Evolutionary conservation across 2,329 filamentous ascomycete species (phyloP).

Genomic region (Mycosphaerelloides madeirae): DNA sequence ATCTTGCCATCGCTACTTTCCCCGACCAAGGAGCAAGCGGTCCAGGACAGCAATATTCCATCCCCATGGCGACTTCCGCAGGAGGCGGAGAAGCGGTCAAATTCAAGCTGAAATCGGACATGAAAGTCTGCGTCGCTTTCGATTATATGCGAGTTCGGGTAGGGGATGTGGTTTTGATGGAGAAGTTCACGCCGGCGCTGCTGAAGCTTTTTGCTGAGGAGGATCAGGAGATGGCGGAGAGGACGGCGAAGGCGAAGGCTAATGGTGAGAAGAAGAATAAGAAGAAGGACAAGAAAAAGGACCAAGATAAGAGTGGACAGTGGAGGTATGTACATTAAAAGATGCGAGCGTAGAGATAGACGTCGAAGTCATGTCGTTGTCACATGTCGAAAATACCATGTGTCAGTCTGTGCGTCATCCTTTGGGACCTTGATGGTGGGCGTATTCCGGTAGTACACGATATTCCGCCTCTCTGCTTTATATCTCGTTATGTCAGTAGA

Average conservation of each 20-base stretch:
- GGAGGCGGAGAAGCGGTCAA: slow-evolving; percentile 23
- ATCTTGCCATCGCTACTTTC: slow-evolving; percentile 23
- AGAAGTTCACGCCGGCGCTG: slow-evolving; percentile 58
- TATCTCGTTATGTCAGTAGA: no score
- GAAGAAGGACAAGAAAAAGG: slow-evolving; percentile 24
- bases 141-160: slow-evolving; percentile 73
- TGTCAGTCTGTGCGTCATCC: no score
- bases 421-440: no score
- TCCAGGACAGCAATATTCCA: slow-evolving; percentile 19
- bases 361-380: no score
- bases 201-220: slow-evolving; percentile 51
- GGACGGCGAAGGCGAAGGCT: slow-evolving; percentile 11
- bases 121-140: slow-evolving; percentile 68
- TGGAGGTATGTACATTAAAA: no score
- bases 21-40: slow-evolving; percentile 15
- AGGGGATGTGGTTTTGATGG: slow-evolving; percentile 64
- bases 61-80: slow-evolving; percentile 9
- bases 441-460: no score
- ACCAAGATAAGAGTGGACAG: slow-evolving; percentile 12
- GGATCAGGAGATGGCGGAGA: slow-evolving; percentile 12
- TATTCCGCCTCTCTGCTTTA: no score
- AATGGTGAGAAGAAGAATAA: slow-evolving; percentile 9
- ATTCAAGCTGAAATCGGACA: slow-evolving; percentile 44
- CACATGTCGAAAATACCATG: no score
- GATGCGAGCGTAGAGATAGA: no score